Percentiles rank a stretch among this genome's conserved stretches.
phyloP scores from a whole-genome alignment of 306 rosid genomes.

The Sicyos edulis region DNA sequence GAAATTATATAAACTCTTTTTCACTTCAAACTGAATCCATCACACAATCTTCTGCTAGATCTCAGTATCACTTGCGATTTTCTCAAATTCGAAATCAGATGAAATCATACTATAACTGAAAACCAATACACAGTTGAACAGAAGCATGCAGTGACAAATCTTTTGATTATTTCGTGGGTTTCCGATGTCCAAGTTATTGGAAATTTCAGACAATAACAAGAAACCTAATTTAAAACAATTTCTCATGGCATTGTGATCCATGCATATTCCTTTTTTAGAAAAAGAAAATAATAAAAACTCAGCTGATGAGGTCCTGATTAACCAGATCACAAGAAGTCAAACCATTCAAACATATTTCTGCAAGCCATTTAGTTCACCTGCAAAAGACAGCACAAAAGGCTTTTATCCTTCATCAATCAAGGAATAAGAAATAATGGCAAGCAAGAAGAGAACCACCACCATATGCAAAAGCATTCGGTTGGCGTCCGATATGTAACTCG shows the following conservation, averaged over 20 bases:
- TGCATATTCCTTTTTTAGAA: neutral
- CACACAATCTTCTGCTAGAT: neutral
- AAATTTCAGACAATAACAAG: constrained; percentile 5
- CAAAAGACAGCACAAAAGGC: constrained; percentile 2
- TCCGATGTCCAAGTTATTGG: neutral
- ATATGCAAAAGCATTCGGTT: neutral
- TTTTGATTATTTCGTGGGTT: constrained; percentile 11
- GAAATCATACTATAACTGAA: neutral
- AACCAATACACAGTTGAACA: neutral
- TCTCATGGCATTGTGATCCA: constrained; percentile 12
- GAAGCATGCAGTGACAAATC: neutral
- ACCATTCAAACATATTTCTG: constrained; percentile 11
- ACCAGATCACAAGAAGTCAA: constrained; percentile 5
- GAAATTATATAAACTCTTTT: neutral
- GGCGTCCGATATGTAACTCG: neutral
- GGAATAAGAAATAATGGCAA: neutral
- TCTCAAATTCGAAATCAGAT: neutral
- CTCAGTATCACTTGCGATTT: neutral
- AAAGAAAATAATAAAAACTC: neutral
- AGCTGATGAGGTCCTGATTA: constrained; percentile 9
- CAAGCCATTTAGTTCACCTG: constrained; percentile 17
- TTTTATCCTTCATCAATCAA: neutral
- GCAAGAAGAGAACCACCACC: neutral
- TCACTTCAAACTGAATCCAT: neutral
- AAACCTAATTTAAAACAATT: neutral